Conservation (phyloP, 305 asterid species). For the Nicotiana rustica region DNA sequence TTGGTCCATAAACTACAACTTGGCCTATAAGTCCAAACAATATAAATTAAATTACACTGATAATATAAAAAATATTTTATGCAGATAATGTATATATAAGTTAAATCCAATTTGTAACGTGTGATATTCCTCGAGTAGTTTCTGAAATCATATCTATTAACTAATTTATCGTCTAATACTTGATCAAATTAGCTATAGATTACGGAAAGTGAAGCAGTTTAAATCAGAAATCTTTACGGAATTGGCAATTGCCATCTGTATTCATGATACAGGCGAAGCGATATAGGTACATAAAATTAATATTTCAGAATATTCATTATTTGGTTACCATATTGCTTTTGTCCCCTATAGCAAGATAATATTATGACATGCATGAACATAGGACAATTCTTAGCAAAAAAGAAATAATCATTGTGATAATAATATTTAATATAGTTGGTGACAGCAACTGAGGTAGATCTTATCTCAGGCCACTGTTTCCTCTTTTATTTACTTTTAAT, state of each 20-base stretch:
- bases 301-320: neutral
- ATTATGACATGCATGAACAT: neutral
- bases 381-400: slow-evolving; percentile 4
- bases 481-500: too few species aligned
- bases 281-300: slow-evolving; percentile 2
- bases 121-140: neutral
- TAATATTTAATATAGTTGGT: slow-evolving; percentile 1
- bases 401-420: slow-evolving; percentile 27
- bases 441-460: slow-evolving; percentile 14
- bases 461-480: neutral
- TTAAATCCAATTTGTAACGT: neutral
- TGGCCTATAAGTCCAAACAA: too few species aligned
- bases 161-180: neutral
- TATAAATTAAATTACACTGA: too few species aligned
- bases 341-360: slow-evolving; percentile 18
- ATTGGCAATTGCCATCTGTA: neutral
- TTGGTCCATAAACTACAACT: too few species aligned
- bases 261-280: slow-evolving; percentile 18
- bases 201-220: neutral
- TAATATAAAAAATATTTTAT: too few species aligned
- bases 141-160: neutral
- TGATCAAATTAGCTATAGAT: neutral
- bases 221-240: neutral
- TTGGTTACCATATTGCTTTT: slow-evolving; percentile 13
- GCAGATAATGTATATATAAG: neutral